Conservation (phyloP, 2,329 filamentous ascomycete species). For the Alternaria incomplexa region DNA sequence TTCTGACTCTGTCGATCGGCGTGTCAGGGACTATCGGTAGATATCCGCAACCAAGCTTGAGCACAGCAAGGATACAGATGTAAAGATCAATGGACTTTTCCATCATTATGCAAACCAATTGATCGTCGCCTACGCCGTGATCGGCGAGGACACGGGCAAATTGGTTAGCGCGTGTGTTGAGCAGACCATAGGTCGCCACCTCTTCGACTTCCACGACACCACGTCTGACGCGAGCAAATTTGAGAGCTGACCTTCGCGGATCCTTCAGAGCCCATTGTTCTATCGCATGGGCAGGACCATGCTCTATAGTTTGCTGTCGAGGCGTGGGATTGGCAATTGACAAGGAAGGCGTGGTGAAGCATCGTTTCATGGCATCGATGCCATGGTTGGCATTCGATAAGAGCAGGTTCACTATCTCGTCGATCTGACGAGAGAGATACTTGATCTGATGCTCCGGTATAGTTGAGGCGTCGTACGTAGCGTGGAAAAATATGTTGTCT, state of each 20-base stretch:
- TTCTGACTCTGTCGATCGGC: conserved; percentile 64
- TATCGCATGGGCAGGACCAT: conserved; percentile 54
- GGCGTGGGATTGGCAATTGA: conserved; percentile 53
- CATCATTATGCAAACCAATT: conserved; percentile 75
- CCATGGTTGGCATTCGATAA: conserved; percentile 44
- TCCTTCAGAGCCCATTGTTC: conserved; percentile 57
- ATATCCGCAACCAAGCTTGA: conserved; percentile 80
- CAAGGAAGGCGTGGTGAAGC: conserved; percentile 32
- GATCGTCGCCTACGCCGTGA: conserved; percentile 57
- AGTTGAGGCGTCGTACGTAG: conserved; percentile 60
- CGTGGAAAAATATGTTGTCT: conserved; percentile 56
- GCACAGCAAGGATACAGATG: conserved; percentile 72
- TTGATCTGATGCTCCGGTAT: conserved; percentile 64
- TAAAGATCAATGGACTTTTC: conserved; percentile 79
- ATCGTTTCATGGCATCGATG: conserved; percentile 34
- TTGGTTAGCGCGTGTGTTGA: conserved; percentile 69
- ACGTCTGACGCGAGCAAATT: conserved; percentile 62
- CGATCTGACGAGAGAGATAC: conserved; percentile 67
- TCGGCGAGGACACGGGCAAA: conserved; percentile 64
- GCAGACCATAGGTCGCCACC: conserved; percentile 66
- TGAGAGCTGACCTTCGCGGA: conserved; percentile 66
- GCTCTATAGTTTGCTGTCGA: conserved; percentile 16
- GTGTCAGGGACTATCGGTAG: conserved; percentile 79
- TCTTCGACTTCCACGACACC: conserved; percentile 43
- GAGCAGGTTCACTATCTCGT: conserved; percentile 57